phyloP scores from a whole-genome alignment of 2,329 filamentous ascomycete species.

The Alternaria panax region DNA sequence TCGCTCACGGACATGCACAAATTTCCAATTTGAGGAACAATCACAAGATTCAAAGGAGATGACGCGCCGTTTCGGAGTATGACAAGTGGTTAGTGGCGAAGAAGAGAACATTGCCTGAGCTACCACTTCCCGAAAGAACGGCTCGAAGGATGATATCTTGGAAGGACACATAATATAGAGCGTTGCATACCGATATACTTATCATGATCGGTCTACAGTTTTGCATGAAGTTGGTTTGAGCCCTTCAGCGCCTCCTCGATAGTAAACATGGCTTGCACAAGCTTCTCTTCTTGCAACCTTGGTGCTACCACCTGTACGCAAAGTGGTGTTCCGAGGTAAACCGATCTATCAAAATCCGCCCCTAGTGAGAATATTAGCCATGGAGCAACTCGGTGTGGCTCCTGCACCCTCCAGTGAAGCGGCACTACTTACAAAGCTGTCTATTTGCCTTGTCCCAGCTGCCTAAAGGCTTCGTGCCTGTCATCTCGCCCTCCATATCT shows the following conservation, averaged over 20 bases:
- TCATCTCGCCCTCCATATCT: constrained; percentile 61
- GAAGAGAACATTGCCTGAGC: not conserved
- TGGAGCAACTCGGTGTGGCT: not conserved
- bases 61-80: not conserved
- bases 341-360: constrained; percentile 59
- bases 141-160: not conserved
- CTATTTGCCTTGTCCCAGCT: constrained; percentile 69
- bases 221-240: constrained; percentile 13
- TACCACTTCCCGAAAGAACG: not conserved
- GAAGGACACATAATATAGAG: not conserved
- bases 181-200: not conserved
- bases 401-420: too few species aligned
- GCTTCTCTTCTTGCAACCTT: constrained; percentile 61
- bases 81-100: not conserved
- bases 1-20: not conserved
- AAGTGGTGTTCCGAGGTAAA: constrained; percentile 63
- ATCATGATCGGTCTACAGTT: constrained; percentile 19
- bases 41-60: not conserved
- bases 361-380: constrained; percentile 26
- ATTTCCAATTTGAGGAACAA: not conserved
- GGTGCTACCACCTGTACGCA: constrained; percentile 66
- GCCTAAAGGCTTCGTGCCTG: constrained; percentile 51
- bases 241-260: constrained; percentile 57
- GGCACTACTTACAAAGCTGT: constrained; percentile 58
- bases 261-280: constrained; percentile 62